A percentile compares a stretch with the other conserved stretches of the same genome.
Evolutionary conservation across 331 rosid species (phyloP).

Genomic region (Prunus yedoensis): DNA sequence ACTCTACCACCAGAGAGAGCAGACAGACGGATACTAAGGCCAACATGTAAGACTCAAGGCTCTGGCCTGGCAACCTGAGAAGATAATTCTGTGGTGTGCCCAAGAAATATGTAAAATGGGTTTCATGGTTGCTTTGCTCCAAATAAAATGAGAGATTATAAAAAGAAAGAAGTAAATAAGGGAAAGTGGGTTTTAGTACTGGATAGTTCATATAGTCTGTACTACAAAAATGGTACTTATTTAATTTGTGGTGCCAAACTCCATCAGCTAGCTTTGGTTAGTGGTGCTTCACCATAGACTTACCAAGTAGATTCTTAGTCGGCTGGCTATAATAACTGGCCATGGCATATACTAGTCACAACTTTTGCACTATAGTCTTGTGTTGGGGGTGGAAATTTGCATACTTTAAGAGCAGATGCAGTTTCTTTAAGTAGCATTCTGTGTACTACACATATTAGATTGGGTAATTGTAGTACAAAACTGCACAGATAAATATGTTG

Average conservation of each 20-base stretch:
- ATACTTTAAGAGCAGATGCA: too few relatives aligned
- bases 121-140: conserved; percentile 15
- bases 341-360: too few relatives aligned
- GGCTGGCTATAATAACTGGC: background rate
- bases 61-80: conserved; percentile 20
- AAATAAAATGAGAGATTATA: background rate
- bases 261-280: background rate
- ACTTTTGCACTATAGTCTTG: too few relatives aligned
- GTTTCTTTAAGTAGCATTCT: too few relatives aligned
- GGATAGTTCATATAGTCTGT: background rate
- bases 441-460: too few relatives aligned
- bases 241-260: background rate
- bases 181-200: conserved; percentile 2
- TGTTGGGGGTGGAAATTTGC: too few relatives aligned
- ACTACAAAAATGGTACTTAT: background rate
- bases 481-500: too few relatives aligned
- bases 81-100: conserved; percentile 8
- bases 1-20: conserved; percentile 15
- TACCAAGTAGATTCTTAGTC: background rate
- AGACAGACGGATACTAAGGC: conserved; percentile 15
- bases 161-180: background rate
- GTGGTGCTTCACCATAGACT: background rate
- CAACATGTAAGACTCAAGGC: background rate
- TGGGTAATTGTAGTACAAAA: too few relatives aligned
- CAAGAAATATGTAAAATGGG: conserved; percentile 11